Evolutionary conservation across 345 rosid genomes (phyloP), one percentile per base, ranked within the genome.

Genomic region (Citrus maxima): DNA sequence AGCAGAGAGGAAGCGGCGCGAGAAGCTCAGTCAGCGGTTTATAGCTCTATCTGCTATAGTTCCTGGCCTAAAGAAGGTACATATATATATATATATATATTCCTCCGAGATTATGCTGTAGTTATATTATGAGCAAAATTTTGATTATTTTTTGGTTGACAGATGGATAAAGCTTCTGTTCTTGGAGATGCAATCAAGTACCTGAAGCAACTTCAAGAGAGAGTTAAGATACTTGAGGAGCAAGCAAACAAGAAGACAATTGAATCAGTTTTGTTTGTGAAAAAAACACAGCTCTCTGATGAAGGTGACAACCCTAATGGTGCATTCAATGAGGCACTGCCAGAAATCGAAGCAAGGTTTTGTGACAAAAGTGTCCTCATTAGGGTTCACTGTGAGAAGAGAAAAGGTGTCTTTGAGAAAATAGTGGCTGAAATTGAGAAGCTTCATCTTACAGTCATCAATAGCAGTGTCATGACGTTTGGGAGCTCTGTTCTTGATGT

Each of bases 161-260:
- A 95, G 99, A 91, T 82, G 96, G 99, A 95, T 81, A 95, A 95
- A 80, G 96, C 95, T 84, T 93, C 99, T 24, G 98, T 95, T 82
- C 92, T 95, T 75, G 95, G 93, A 58, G 99, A 91, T 85, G 87
- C 98, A 7, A 78, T 90, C 67, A 91, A 91, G 88, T 92, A 95
- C 89, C 71, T 95, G 87, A 93, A 95, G 69, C 87, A 88, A 64
- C 90, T 95, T 77, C 97, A 95, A 82, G 93, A 95, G 73, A 87
- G 67, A 76, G 97, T 95, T 0, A 79, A 87, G 80, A 82, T 79
- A 27, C 95, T 92, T 24, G 98, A 93, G 86, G 96, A 95, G 79
- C 83, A 89, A 67, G 87, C 90, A 25, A 87, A 71, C 79, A 88
- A 83, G 87, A 92, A 82, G 62, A 84, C 86, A 24, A 80, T 88